Percentiles rank a stretch among this genome's conserved stretches.
phyloP scores from a whole-genome alignment of 306 rosid genomes.

The Prunus mume region DNA sequence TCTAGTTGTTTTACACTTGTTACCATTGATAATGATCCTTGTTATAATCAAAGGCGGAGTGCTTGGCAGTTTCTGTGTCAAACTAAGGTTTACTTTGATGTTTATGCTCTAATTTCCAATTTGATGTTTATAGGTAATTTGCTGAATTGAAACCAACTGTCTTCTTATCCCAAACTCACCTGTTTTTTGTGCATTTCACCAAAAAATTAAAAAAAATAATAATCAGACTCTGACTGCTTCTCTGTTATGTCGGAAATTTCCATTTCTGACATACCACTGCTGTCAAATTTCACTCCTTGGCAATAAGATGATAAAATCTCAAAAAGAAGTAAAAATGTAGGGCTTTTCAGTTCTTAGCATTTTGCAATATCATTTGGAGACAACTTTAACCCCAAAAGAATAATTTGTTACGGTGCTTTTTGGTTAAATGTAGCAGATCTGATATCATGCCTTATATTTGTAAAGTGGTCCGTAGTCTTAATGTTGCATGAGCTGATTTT shows the following conservation, averaged over 20 bases:
- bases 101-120: neutral
- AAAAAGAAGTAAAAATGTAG: neutral
- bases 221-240: neutral
- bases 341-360: neutral
- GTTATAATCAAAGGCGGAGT: neutral
- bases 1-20: too few relatives aligned
- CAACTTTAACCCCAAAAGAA: neutral
- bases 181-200: neutral
- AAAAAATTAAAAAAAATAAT: too few relatives aligned
- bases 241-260: neutral
- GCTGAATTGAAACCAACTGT: neutral
- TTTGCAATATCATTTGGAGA: neutral
- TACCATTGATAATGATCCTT: neutral
- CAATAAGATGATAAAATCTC: neutral
- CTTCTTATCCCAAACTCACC: neutral
- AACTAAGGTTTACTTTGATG: neutral
- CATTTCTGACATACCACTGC: neutral
- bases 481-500: conserved; percentile 14
- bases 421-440: neutral
- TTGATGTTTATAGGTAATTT: neutral
- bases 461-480: conserved; percentile 6
- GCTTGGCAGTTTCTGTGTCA: neutral
- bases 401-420: neutral
- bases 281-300: neutral
- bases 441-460: neutral